Evolutionary conservation across 805 yeast genomes (phyloP).

Genomic region (Kodamaea kakaduensis): DNA sequence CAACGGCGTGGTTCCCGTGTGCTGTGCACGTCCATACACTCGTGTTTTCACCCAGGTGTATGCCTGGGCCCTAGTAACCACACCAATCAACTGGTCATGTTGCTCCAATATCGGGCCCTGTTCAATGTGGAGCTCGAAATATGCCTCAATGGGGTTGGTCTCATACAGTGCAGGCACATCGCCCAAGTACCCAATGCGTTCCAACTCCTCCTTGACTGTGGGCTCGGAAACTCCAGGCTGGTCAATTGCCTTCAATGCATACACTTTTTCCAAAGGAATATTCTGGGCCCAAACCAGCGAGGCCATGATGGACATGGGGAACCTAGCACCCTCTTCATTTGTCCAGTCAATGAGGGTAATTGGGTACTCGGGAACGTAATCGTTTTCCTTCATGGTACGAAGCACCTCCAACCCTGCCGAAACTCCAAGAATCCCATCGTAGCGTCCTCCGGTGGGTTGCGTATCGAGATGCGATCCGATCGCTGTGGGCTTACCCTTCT

Average conservation of each 20-base stretch:
- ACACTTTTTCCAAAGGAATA: conserved; percentile 44
- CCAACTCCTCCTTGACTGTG: conserved; percentile 51
- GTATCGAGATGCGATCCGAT: conserved; percentile 76
- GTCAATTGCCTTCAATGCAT: conserved; percentile 49
- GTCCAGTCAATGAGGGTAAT: conserved; percentile 67
- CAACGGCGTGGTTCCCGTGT: conserved; percentile 73
- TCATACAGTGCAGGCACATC: conserved; percentile 43
- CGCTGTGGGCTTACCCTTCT: conserved; percentile 49
- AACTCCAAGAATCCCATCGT: conserved; percentile 71
- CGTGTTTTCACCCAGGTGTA: conserved; percentile 56
- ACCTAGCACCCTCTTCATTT: conserved; percentile 77
- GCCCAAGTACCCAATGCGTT: conserved; percentile 63
- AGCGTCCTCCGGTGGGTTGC: conserved; percentile 75
- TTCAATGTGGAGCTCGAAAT: conserved; percentile 72
- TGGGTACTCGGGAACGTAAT: conserved; percentile 59
- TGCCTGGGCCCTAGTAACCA: conserved; percentile 66
- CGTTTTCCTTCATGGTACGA: conserved; percentile 59
- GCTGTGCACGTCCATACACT: conserved; percentile 63
- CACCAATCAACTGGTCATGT: conserved; percentile 53
- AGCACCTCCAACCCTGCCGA: conserved; percentile 63
- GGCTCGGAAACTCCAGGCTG: conserved; percentile 33
- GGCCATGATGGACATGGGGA: conserved; percentile 65
- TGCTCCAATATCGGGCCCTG: conserved; percentile 71
- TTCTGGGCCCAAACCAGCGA: conserved; percentile 65
- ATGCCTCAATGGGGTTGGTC: conserved; percentile 57